Evolutionary conservation across 192 early-diverging fungal species (phyloP).

Genomic region (Backusella psychrophila): DNA sequence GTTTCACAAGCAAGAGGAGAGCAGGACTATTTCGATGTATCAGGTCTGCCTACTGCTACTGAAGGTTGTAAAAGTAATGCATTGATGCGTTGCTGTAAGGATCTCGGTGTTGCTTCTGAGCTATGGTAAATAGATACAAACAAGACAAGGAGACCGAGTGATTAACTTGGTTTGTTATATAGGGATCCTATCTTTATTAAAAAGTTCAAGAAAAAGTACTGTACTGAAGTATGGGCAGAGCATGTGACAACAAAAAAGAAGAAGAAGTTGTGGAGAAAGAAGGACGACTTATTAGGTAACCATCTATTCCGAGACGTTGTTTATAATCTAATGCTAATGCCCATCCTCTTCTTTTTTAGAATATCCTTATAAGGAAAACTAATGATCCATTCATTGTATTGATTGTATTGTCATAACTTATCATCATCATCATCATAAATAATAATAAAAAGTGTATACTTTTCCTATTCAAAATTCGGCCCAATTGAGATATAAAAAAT

Average conservation of each 20-base stretch:
- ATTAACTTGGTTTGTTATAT: neutral
- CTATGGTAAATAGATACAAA: constrained; percentile 60
- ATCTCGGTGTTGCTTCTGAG: constrained; percentile 88
- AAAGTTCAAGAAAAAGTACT: constrained; percentile 80
- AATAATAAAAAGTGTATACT: neutral
- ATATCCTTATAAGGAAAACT: constrained; percentile 18
- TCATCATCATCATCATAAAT: no score
- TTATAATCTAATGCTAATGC: neutral
- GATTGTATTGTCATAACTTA: no score
- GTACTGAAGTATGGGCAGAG: constrained; percentile 74
- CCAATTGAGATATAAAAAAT: neutral
- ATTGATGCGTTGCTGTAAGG: constrained; percentile 96
- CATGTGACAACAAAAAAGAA: constrained; percentile 71
- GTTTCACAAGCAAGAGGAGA: constrained; percentile 93
- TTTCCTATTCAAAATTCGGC: neutral
- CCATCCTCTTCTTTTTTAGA: neutral
- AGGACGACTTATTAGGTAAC: constrained; percentile 47
- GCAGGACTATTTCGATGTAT: constrained; percentile 84
- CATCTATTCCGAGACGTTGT: neutral
- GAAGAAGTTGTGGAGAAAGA: constrained; percentile 86
- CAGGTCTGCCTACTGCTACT: constrained; percentile 74
- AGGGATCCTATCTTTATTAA: constrained; percentile 88
- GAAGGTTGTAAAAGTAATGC: constrained; percentile 93
- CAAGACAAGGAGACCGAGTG: no score
- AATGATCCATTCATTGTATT: neutral